A percentile compares a stretch with the other conserved stretches of the same genome.
Conservation (phyloP, 1,284 basidiomycete species). For the Pholiota adiposa region DNA sequence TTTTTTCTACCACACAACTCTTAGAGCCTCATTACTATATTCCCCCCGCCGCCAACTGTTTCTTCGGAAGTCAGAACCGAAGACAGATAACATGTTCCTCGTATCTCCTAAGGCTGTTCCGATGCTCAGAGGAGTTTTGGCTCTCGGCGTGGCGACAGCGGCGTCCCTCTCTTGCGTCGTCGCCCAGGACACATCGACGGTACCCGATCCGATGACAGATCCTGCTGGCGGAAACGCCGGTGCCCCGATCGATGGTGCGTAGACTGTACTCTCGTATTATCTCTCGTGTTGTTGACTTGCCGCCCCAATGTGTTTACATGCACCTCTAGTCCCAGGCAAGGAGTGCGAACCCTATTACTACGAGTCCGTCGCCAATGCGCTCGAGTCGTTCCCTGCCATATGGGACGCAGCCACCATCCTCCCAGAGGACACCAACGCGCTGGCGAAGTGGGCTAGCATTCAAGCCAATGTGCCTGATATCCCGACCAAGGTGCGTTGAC, state of each 20-base stretch:
- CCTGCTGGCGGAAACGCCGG: not conserved
- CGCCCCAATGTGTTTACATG: not conserved
- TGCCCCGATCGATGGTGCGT: not conserved
- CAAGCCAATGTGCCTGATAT: constrained; percentile 36
- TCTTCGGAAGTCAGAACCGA: not conserved
- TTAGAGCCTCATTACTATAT: not conserved
- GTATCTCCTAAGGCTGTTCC: not conserved
- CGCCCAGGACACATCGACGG: not conserved
- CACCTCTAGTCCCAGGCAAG: constrained; percentile 10
- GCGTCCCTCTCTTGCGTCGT: not conserved
- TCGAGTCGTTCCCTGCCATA: constrained; percentile 49
- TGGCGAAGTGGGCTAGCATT: constrained; percentile 41
- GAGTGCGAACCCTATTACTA: constrained; percentile 50
- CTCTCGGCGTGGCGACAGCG: constrained; percentile 7
- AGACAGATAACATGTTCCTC: not conserved
- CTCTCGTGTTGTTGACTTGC: not conserved
- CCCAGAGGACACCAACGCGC: constrained; percentile 48
- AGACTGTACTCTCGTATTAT: not conserved
- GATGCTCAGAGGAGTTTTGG: not conserved
- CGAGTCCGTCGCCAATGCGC: constrained; percentile 40
- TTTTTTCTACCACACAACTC: not conserved
- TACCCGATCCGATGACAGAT: not conserved
- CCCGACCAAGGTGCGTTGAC: constrained; percentile 31
- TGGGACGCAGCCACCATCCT: constrained; percentile 51
- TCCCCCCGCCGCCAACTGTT: not conserved